Evolutionary conservation across 495 filamentous ascomycete species (phyloP).

Genomic region (Aspergillus sclerotioniger): DNA sequence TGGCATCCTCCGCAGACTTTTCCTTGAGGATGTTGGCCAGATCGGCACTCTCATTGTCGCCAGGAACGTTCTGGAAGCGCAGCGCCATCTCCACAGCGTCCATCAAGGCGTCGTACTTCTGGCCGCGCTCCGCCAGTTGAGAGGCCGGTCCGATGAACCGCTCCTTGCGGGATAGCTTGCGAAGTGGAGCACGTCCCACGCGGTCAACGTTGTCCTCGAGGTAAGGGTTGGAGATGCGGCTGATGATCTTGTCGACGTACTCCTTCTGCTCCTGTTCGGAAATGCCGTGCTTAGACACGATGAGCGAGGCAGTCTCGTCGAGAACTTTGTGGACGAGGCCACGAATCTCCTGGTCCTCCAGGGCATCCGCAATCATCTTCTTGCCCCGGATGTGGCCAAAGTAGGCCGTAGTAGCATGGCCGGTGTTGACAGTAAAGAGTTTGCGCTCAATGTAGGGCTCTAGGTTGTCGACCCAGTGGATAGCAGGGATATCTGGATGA

Average conservation of each 20-base stretch:
- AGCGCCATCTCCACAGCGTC: slow-evolving; percentile 81
- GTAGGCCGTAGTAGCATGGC: slow-evolving; percentile 96
- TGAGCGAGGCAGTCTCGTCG: slow-evolving; percentile 77
- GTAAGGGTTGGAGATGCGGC: slow-evolving; percentile 91
- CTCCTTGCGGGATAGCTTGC: slow-evolving; percentile 90
- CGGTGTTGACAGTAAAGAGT: slow-evolving; percentile 98
- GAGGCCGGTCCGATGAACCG: slow-evolving; percentile 92
- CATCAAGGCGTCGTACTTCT: slow-evolving; percentile 66
- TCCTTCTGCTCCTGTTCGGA: slow-evolving; percentile 70
- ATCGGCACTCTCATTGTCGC: slow-evolving; percentile 80
- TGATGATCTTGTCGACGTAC: slow-evolving; percentile 90
- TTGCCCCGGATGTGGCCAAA: slow-evolving; percentile 82
- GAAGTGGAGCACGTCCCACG: slow-evolving; percentile 89
- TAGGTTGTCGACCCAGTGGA: slow-evolving; percentile 89
- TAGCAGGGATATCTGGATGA: slow-evolving; percentile 75
- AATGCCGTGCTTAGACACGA: slow-evolving; percentile 83
- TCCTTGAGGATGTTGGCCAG: slow-evolving; percentile 79
- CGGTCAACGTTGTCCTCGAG: slow-evolving; percentile 91
- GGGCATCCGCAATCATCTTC: slow-evolving; percentile 80
- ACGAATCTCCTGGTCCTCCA: slow-evolving; percentile 67
- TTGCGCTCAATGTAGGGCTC: slow-evolving; percentile 98
- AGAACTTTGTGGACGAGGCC: slow-evolving; percentile 72
- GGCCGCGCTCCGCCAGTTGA: slow-evolving; percentile 73
- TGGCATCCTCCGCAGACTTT: slow-evolving; percentile 61
- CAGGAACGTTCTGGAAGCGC: slow-evolving; percentile 87